Evolutionary conservation across 1,139 yeast genomes (phyloP).

Genomic region (Keqinozyma sinolaborantium): DNA sequence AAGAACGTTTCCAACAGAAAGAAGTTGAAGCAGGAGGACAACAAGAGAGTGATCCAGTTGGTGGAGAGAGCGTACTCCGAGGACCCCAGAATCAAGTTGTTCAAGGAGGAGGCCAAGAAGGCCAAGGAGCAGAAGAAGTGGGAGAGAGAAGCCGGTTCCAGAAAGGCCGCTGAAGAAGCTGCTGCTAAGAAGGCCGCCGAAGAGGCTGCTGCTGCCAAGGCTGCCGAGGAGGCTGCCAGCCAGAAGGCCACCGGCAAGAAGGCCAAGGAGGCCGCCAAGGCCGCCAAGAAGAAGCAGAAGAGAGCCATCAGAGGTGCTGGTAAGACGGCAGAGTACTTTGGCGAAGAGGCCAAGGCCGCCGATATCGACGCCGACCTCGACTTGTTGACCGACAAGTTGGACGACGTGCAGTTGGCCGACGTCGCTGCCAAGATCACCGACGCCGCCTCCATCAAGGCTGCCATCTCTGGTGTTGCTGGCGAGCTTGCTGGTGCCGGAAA

Average conservation of each 20-base stretch:
- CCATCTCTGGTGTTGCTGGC: conserved; percentile 46
- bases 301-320: conserved; percentile 94
- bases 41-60: conserved; percentile 80
- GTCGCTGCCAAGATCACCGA: conserved; percentile 63
- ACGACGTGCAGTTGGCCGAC: conserved; percentile 68
- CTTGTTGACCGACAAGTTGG: conserved; percentile 70
- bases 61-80: conserved; percentile 84
- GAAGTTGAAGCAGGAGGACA: conserved; percentile 97
- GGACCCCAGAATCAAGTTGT: conserved; percentile 92
- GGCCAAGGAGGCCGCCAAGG: conserved; percentile 95
- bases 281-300: conserved; percentile 79
- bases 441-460: conserved; percentile 48
- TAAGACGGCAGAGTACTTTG: conserved; percentile 84
- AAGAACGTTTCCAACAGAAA: conserved; percentile 95
- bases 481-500: conserved; percentile 33
- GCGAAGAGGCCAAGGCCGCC: conserved; percentile 64
- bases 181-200: conserved; percentile 80
- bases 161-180: conserved; percentile 92
- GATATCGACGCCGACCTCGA: conserved; percentile 79
- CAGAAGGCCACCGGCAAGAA: conserved; percentile 73
- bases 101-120: conserved; percentile 92
- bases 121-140: conserved; percentile 94
- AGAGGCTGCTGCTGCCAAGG: conserved; percentile 68
- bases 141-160: conserved; percentile 97
- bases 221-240: conserved; percentile 72